Evolutionary conservation across 2,329 filamentous ascomycete species (phyloP), one percentile per base, ranked within the genome.

Genomic region (Polytolypa hystricis): DNA sequence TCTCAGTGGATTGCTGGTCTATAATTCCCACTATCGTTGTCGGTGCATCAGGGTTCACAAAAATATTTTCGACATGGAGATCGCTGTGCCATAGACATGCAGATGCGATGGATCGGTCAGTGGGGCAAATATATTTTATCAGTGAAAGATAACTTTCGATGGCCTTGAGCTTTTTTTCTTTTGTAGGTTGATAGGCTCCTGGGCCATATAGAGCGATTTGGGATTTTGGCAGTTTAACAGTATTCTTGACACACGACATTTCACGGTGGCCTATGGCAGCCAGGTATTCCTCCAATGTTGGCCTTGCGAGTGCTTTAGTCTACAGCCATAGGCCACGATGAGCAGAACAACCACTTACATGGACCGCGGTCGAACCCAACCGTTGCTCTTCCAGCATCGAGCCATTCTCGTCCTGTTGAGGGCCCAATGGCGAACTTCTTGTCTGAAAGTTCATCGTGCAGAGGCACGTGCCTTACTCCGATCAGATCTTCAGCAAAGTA

Each of bases 121-220:
- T 12, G 15, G 33, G 8, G 14, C 21, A 28, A 18, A 29, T 10
- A 17, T 35, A 35, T 28, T 18, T 20, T 19, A 35, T 14, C 7
- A 29, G 7, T 17, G 14, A 16, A 17, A 32, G 33, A 29, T 35
- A 29, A 17, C 23, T 28, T 26, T 33, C 15, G 17, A 38, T 38
- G 12, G 30, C 30, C 37, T 48, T 57, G 17, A 40, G 45, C 30
- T 42, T 45, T 28, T 17, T 18, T 5, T 35, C 15, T 16, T 25
- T 17, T 7, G 49, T 59, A n/a, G 56, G 52, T 26, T 46, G 36
- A 40, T 64, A 64, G 11, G 52, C 51, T 9, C 50, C 51, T 11
- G 58, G 60, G 7, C 60, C 60, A 41, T 50, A 57, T 23, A 62
- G 43, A 2, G 47, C 50, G 12, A 56, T 31, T 20, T 42, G 49